A percentile compares a stretch with the other conserved stretches of the same genome.
These are phyloP conservation scores for Nakazawaea sp. DNA, from an alignment of 805 yeast genomes.

Conservation along the genomic window DNA sequence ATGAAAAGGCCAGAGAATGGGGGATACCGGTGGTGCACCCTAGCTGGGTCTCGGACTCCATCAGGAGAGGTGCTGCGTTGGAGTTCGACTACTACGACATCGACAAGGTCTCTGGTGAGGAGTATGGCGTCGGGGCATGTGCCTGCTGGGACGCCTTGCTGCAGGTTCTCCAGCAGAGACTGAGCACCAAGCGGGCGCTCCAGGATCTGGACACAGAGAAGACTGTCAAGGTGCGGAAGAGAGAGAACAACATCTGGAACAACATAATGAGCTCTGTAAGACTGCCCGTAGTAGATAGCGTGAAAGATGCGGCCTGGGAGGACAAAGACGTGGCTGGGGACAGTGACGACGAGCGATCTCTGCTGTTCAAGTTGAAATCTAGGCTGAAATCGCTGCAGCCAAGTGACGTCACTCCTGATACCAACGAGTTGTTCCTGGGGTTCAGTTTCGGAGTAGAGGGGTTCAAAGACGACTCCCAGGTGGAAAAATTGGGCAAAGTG, in stretches of 20 bases:
- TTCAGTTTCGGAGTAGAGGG: background rate
- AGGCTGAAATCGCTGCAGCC: background rate
- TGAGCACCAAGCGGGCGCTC: background rate
- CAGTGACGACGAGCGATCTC: too few relatives aligned
- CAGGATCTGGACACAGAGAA: slow-evolving; percentile 7
- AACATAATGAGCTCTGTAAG: slow-evolving; percentile 10
- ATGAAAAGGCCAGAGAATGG: slow-evolving; percentile 46
- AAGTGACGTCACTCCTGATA: background rate
- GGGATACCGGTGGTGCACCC: slow-evolving; percentile 45
- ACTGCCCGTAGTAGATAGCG: background rate
- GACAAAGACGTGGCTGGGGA: background rate
- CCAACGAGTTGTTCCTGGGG: background rate
- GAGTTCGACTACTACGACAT: slow-evolving; percentile 33
- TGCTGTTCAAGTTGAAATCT: too few relatives aligned
- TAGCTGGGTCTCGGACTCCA: slow-evolving; percentile 39
- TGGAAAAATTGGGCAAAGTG: slow-evolving; percentile 29
- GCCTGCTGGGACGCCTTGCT: slow-evolving; percentile 24
- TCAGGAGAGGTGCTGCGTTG: slow-evolving; percentile 35
- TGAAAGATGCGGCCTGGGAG: background rate
- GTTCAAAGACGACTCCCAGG: background rate
- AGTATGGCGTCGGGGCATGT: slow-evolving; percentile 17
- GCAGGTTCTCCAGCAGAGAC: slow-evolving; percentile 4
- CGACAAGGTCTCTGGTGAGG: slow-evolving; percentile 12
- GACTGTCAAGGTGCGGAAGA: slow-evolving; percentile 8
- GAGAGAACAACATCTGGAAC: slow-evolving; percentile 10